Evolutionary conservation across 1,284 basidiomycete genomes (phyloP).

Genomic region (Microbotryum scabiosae): DNA sequence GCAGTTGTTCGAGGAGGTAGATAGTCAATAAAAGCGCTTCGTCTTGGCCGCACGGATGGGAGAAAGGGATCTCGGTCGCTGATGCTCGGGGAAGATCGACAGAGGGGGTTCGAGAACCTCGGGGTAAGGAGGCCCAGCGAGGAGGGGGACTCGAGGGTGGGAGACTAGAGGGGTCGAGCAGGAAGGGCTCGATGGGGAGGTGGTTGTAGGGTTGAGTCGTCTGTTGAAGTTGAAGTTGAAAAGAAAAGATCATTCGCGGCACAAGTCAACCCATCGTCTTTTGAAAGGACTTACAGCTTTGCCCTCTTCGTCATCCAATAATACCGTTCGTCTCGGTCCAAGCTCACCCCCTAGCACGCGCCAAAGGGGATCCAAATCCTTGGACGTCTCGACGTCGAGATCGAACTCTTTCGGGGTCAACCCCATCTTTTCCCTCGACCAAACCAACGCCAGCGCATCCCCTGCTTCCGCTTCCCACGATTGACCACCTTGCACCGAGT

Average conservation of each 20-base stretch:
- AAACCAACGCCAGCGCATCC: constrained; percentile 17
- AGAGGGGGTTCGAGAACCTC: not conserved
- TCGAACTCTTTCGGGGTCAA: constrained; percentile 14
- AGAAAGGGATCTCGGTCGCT: too few relatives aligned
- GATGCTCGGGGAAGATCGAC: too few relatives aligned
- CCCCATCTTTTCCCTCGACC: constrained; percentile 22
- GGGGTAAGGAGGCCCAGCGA: too few relatives aligned
- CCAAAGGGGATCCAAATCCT: constrained; percentile 22
- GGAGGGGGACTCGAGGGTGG: not conserved
- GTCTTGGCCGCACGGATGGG: not conserved
- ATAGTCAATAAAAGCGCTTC: constrained; percentile 5
- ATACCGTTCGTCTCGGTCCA: constrained; percentile 15
- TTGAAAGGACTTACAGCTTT: constrained; percentile 11
- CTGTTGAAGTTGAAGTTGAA: not conserved
- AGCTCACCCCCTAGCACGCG: not conserved
- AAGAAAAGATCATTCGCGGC: not conserved
- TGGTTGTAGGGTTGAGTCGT: constrained; percentile 23
- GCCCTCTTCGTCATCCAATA: constrained; percentile 23
- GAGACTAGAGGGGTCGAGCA: constrained; percentile 7
- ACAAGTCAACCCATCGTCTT: too few relatives aligned
- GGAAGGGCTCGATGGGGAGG: constrained; percentile 20
- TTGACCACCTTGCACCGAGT: not conserved
- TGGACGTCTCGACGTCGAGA: constrained; percentile 21
- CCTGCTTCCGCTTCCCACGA: constrained; percentile 1
- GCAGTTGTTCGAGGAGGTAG: constrained; percentile 9